Conservation (phyloP, 768 basidiomycete species). For the Rhizopogon salebrosus region DNA sequence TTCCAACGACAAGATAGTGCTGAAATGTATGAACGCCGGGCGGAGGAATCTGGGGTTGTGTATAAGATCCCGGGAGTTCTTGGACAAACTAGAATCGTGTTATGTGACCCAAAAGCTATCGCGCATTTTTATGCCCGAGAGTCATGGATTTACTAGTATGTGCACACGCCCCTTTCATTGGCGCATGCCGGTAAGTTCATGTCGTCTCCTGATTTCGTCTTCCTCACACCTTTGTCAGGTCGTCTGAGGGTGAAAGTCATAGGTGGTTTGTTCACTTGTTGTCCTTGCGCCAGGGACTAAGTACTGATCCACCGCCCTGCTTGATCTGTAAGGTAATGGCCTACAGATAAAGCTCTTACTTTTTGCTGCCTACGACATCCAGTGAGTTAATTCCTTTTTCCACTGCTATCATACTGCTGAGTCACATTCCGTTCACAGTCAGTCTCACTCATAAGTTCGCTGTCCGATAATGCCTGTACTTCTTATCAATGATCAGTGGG, state of each 20-base stretch:
- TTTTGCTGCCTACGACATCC: slow-evolving; percentile 35
- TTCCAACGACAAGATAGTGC: slow-evolving; percentile 22
- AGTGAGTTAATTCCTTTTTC: slow-evolving; percentile 14
- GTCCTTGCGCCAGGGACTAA: neutral
- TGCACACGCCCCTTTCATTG: slow-evolving; percentile 18
- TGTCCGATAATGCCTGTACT: too few relatives aligned
- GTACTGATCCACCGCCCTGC: too few relatives aligned
- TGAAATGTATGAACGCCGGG: slow-evolving; percentile 41
- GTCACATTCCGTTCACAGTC: slow-evolving; percentile 8
- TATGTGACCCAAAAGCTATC: slow-evolving; percentile 46
- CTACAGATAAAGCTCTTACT: slow-evolving; percentile 33
- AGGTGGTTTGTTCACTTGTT: slow-evolving; percentile 23
- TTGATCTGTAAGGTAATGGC: neutral
- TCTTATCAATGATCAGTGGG: slow-evolving; percentile 34
- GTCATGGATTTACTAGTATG: slow-evolving; percentile 34
- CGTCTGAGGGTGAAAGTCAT: slow-evolving; percentile 41
- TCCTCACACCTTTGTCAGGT: slow-evolving; percentile 11
- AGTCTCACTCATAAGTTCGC: slow-evolving; percentile 17
- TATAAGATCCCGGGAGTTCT: slow-evolving; percentile 36
- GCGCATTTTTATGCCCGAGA: slow-evolving; percentile 47
- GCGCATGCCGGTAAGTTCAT: slow-evolving; percentile 17
- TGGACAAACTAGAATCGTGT: slow-evolving; percentile 29
- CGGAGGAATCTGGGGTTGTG: slow-evolving; percentile 40
- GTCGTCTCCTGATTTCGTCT: neutral
- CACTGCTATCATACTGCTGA: neutral